A percentile compares a stretch with the other conserved stretches of the same genome.
These are phyloP conservation scores for Volvox carteri DNA, from an alignment of 163 green algal species.

Conservation along the genomic window DNA sequence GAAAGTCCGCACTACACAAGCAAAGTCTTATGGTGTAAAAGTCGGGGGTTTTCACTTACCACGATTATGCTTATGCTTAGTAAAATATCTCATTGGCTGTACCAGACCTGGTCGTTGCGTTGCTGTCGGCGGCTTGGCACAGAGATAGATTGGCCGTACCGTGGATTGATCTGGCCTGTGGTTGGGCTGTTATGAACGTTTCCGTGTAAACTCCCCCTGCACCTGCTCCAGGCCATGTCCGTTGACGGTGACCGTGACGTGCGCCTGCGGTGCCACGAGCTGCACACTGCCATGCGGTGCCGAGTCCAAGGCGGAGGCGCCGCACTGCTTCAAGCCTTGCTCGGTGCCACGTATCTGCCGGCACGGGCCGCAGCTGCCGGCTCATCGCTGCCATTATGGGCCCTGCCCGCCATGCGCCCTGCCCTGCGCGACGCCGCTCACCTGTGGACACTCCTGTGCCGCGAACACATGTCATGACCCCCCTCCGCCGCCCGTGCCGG, in stretches of 20 bases:
- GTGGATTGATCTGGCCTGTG: no score
- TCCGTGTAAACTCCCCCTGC: constrained; percentile 43
- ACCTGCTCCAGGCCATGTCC: constrained; percentile 81
- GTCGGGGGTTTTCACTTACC: neutral
- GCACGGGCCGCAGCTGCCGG: constrained; percentile 67
- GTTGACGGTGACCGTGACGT: constrained; percentile 76
- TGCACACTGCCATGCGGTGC: constrained; percentile 85
- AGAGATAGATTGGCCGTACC: no score
- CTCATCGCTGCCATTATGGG: constrained; percentile 87
- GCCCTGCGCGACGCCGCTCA: constrained; percentile 62
- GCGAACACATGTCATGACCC: constrained; percentile 80
- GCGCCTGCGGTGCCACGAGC: constrained; percentile 78
- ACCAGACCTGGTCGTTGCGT: no score
- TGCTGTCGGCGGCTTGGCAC: no score
- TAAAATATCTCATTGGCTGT: no score
- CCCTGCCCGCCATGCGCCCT: constrained; percentile 80
- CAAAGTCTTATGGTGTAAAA: no score
- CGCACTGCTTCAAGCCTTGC: constrained; percentile 78
- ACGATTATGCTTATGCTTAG: no score
- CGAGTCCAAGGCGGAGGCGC: constrained; percentile 75
- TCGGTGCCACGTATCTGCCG: constrained; percentile 74
- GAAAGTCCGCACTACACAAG: no score
- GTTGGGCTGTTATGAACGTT: no score
- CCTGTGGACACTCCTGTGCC: constrained; percentile 81
- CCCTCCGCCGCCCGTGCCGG: constrained; percentile 55